phyloP scores from a whole-genome alignment of 805 yeast species.

The Pichia nanzhaoensis region DNA sequence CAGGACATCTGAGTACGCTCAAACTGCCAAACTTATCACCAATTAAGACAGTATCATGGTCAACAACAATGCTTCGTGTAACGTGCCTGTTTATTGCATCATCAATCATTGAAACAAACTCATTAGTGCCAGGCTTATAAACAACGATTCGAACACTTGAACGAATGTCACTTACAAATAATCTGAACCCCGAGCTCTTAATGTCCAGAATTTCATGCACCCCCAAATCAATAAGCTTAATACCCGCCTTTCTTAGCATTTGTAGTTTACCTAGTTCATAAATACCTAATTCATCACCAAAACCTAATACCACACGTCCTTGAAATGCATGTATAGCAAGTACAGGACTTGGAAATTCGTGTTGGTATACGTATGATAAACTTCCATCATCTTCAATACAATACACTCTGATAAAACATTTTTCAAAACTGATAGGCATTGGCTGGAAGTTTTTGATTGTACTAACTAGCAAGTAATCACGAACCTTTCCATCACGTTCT shows the following conservation, averaged over 20 bases:
- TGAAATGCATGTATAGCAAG: constrained; percentile 48
- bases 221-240: constrained; percentile 33
- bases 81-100: constrained; percentile 65
- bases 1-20: constrained; percentile 57
- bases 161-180: constrained; percentile 66
- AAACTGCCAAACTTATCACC: constrained; percentile 88
- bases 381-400: constrained; percentile 30
- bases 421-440: constrained; percentile 11
- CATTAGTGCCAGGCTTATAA: constrained; percentile 41
- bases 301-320: constrained; percentile 55
- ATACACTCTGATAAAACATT: constrained; percentile 33
- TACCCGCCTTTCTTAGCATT: constrained; percentile 58
- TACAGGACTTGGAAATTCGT: constrained; percentile 44
- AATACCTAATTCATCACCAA: constrained; percentile 45
- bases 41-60: constrained; percentile 67
- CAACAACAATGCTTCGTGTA: constrained; percentile 54
- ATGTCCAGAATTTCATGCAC: constrained; percentile 46
- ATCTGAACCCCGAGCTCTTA: constrained; percentile 46
- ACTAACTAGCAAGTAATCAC: constrained; percentile 41
- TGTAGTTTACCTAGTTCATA: constrained; percentile 78
- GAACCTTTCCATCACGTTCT: constrained; percentile 27
- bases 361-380: constrained; percentile 51
- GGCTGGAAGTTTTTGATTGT: constrained; percentile 31
- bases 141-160: constrained; percentile 55
- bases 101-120: constrained; percentile 59